Conservation (phyloP, 2,329 filamentous ascomycete genomes). For the Boeremia lycopersici region DNA sequence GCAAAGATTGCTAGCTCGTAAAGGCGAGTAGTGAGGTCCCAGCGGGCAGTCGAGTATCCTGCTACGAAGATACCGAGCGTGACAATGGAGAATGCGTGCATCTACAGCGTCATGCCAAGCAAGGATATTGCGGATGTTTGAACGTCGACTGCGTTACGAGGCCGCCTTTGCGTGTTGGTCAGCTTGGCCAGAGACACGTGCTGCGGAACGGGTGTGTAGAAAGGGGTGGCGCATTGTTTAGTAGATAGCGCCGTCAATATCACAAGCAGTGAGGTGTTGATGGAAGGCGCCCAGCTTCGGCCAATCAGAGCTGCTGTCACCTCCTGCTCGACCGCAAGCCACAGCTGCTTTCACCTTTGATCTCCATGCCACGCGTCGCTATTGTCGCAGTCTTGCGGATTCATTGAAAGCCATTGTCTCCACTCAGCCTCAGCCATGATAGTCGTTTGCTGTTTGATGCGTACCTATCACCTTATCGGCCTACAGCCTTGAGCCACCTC, state of each 20-base stretch:
- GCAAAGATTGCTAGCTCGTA: constrained; percentile 98
- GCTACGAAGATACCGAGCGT: constrained; percentile 98
- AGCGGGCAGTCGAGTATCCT: constrained; percentile 98
- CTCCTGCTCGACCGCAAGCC: neutral
- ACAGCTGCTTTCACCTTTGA: neutral
- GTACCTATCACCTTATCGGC: neutral
- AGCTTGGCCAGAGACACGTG: neutral
- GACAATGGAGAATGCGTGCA: constrained; percentile 97
- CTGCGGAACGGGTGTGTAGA: neutral
- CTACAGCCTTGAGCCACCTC: neutral
- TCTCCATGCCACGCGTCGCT: neutral
- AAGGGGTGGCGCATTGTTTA: constrained; percentile 16
- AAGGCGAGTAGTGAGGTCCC: constrained; percentile 94
- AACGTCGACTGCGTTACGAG: neutral
- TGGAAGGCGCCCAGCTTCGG: constrained; percentile 2
- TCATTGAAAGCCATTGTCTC: neutral
- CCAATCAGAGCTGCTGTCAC: constrained; percentile 7
- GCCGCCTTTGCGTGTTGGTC: neutral
- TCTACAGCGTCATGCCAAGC: constrained; percentile 57
- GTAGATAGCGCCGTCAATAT: constrained; percentile 23
- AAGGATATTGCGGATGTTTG: neutral
- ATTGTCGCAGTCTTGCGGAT: neutral
- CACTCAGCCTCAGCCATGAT: neutral
- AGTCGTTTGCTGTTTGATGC: neutral
- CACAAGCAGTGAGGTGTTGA: neutral